These are phyloP conservation scores for Pseudopithomyces chartarum DNA, from an alignment of 2,329 filamentous ascomycete species.

Conservation along the genomic window DNA sequence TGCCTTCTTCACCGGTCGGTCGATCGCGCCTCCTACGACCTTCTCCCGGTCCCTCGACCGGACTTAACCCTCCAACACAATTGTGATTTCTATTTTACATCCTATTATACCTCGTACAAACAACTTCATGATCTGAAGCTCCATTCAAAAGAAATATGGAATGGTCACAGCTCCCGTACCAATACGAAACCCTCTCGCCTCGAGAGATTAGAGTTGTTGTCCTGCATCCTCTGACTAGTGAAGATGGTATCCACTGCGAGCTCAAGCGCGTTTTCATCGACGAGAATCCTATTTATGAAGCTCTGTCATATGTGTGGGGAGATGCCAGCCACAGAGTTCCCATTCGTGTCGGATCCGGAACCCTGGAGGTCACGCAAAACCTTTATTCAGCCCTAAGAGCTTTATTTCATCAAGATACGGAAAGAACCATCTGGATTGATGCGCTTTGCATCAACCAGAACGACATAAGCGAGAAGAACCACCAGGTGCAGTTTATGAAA, in stretches of 20 bases:
- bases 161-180: neutral
- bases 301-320: neutral
- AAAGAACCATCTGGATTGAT: neutral
- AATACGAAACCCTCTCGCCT: neutral
- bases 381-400: neutral
- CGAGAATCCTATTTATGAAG: neutral
- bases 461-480: neutral
- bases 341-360: neutral
- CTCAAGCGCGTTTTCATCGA: neutral
- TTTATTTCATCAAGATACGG: neutral
- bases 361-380: neutral
- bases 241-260: neutral
- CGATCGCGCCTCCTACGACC: no score
- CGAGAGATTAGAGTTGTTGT: neutral
- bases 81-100: no score
- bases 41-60: no score
- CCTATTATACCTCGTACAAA: no score
- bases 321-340: neutral
- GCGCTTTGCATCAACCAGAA: slow-evolving; percentile 6
- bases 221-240: neutral
- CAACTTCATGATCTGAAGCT: no score
- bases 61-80: no score
- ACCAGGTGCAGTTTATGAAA: neutral
- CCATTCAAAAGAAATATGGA: no score
- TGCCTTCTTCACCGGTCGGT: no score